Percentiles rank a stretch among this genome's conserved stretches.
These are phyloP conservation scores for Ophiocordyceps robertsii DNA, from an alignment of 2,329 filamentous ascomycete species.

Conservation along the genomic window DNA sequence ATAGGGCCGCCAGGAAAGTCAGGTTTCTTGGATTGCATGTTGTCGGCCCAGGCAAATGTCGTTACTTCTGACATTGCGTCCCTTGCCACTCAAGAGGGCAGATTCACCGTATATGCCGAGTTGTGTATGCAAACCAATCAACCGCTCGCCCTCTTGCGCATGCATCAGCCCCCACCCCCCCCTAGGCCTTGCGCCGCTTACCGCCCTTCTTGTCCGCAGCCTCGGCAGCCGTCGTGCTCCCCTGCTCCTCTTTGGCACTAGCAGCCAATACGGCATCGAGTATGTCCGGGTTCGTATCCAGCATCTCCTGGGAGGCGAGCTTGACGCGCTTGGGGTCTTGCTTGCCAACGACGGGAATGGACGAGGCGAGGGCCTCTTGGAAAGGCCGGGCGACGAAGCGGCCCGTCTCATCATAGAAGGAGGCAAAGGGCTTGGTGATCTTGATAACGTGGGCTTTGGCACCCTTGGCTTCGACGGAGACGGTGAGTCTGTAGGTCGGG, in stretches of 20 bases:
- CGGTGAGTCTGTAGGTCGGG: constrained; percentile 64
- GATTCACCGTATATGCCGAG: too few species aligned
- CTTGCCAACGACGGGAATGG: constrained; percentile 50
- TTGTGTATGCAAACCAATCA: too few species aligned
- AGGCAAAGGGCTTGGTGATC: constrained; percentile 51
- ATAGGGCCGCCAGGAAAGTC: too few species aligned
- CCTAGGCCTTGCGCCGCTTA: constrained; percentile 32
- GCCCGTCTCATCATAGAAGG: constrained; percentile 64
- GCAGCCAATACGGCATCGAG: constrained; percentile 33
- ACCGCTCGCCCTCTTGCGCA: too few species aligned
- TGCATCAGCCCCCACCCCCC: neutral
- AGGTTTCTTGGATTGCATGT: too few species aligned
- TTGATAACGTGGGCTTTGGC: constrained; percentile 30
- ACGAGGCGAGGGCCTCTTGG: constrained; percentile 62
- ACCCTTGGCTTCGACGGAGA: constrained; percentile 36
- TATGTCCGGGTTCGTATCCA: constrained; percentile 30
- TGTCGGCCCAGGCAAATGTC: too few species aligned
- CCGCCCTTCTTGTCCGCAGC: constrained; percentile 24
- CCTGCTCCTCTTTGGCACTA: constrained; percentile 9
- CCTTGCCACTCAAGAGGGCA: too few species aligned
- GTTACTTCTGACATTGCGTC: too few species aligned
- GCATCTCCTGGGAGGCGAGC: constrained; percentile 19
- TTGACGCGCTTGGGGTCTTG: constrained; percentile 48
- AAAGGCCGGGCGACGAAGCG: constrained; percentile 64
- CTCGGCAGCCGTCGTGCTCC: constrained; percentile 17